Percentiles rank a stretch among this genome's conserved stretches.
Evolutionary conservation across 2,329 filamentous ascomycete species (phyloP).

Genomic region (Akanthomyces muscarius): DNA sequence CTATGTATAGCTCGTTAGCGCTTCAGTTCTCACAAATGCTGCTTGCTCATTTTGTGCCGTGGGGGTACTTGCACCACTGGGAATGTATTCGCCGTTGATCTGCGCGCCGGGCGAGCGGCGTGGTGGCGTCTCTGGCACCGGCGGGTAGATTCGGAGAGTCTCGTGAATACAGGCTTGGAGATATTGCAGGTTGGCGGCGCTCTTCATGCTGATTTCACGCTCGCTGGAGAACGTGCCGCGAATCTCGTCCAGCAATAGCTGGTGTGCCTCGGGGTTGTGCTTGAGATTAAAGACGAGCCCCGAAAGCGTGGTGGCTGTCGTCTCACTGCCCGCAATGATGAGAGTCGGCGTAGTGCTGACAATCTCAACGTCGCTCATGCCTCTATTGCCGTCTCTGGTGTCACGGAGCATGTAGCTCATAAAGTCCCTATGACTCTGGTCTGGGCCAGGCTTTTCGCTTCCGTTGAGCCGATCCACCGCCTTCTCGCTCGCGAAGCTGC

Average conservation of each 20-base stretch:
- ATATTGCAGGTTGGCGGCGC: slow-evolving; percentile 28
- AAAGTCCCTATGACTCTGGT: slow-evolving; percentile 18
- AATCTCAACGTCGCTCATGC: slow-evolving; percentile 34
- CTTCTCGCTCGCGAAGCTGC: slow-evolving; percentile 22
- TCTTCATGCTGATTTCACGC: slow-evolving; percentile 36
- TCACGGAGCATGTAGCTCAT: slow-evolving; percentile 29
- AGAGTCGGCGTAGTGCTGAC: slow-evolving; percentile 22
- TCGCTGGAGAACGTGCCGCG: slow-evolving; percentile 30
- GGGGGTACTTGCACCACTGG: slow-evolving; percentile 30
- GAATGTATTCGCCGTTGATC: slow-evolving; percentile 32
- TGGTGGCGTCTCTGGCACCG: slow-evolving; percentile 27
- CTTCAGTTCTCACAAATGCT: background rate
- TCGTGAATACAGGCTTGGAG: slow-evolving; percentile 42
- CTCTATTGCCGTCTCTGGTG: slow-evolving; percentile 29
- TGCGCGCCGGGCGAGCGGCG: slow-evolving; percentile 29
- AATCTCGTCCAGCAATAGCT: slow-evolving; percentile 31
- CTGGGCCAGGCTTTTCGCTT: background rate
- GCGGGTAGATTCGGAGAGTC: slow-evolving; percentile 38
- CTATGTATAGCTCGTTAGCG: background rate
- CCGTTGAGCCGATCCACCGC: slow-evolving; percentile 11
- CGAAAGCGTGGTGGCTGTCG: slow-evolving; percentile 30
- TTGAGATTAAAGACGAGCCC: slow-evolving; percentile 30
- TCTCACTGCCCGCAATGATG: slow-evolving; percentile 32
- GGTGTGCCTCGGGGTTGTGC: slow-evolving; percentile 30
- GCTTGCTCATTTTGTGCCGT: background rate